Conservation (phyloP, 176 grass and related monocot species). For the Elaeis guineensis region DNA sequence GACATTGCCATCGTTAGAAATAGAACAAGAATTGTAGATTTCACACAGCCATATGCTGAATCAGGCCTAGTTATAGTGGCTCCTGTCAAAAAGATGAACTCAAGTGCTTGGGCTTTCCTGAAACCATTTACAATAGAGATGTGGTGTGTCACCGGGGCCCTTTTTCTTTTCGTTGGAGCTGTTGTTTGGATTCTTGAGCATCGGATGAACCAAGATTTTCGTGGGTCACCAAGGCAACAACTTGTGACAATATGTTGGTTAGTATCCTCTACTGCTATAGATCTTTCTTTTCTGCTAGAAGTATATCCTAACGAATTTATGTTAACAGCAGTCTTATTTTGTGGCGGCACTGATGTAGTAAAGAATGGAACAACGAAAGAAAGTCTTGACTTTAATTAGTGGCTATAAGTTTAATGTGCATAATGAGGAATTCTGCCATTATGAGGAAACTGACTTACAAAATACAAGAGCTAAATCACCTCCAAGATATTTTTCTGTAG, state of each 20-base stretch:
- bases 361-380: too few relatives aligned
- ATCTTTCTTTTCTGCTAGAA: neutral
- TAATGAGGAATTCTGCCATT: too few relatives aligned
- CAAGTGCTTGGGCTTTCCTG: conserved; percentile 14
- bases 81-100: conserved; percentile 8
- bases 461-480: too few relatives aligned
- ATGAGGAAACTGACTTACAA: too few relatives aligned
- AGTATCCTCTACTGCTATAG: neutral
- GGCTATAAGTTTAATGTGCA: too few relatives aligned
- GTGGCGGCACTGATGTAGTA: too few relatives aligned
- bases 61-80: conserved; percentile 19
- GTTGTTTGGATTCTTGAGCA: conserved; percentile 23
- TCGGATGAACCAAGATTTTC: conserved; percentile 10
- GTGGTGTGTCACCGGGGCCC: conserved; percentile 10
- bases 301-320: too few relatives aligned
- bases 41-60: conserved; percentile 14
- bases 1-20: conserved; percentile 15
- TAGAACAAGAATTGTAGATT: conserved; percentile 17
- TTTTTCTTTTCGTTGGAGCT: conserved; percentile 11
- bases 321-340: too few relatives aligned
- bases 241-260: conserved; percentile 17
- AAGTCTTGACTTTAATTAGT: too few relatives aligned
- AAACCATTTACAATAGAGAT: conserved; percentile 20
- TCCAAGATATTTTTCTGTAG: too few relatives aligned
- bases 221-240: conserved; percentile 8